Conservation (phyloP, 345 rosid species). For the Crucihimalaya himalaica region DNA sequence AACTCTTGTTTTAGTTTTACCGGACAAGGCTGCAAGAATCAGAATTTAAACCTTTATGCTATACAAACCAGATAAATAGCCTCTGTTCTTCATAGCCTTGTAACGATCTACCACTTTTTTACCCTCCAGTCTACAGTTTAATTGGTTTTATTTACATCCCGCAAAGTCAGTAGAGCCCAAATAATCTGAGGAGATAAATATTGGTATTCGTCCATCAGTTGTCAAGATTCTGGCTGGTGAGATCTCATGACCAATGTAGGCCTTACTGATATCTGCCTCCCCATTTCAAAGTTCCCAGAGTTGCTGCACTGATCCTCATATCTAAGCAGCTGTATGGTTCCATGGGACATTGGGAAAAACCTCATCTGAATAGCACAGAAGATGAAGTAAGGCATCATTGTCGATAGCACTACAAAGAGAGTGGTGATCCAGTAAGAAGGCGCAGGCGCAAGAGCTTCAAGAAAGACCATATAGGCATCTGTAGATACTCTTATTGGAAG, state of each 20-base stretch:
- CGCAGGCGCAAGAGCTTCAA: conserved; percentile 79
- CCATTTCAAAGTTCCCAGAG: conserved; percentile 58
- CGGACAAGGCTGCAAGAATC: conserved; percentile 14
- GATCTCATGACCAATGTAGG: conserved; percentile 50
- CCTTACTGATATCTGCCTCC: conserved; percentile 68
- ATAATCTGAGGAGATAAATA: not conserved
- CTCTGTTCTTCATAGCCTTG: conserved; percentile 11
- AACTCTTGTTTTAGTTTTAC: not conserved
- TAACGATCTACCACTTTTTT: not conserved
- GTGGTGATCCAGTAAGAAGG: conserved; percentile 78
- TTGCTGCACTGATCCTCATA: conserved; percentile 63
- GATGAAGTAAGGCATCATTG: conserved; percentile 67
- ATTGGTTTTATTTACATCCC: conserved; percentile 21
- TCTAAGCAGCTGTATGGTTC: conserved; percentile 74
- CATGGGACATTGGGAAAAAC: conserved; percentile 94
- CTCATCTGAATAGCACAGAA: conserved; percentile 65
- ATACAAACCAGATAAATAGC: not conserved
- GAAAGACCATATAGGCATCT: conserved; percentile 67
- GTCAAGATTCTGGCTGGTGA: conserved; percentile 25
- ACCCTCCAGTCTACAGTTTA: conserved; percentile 7
- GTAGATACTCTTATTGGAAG: conserved; percentile 45
- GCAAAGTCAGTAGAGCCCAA: not conserved
- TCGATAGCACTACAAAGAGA: conserved; percentile 51
- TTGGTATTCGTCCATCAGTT: not conserved
- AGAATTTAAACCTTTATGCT: conserved; percentile 16